Conservation (phyloP, 345 rosid species). For the Carallia brachiata region DNA sequence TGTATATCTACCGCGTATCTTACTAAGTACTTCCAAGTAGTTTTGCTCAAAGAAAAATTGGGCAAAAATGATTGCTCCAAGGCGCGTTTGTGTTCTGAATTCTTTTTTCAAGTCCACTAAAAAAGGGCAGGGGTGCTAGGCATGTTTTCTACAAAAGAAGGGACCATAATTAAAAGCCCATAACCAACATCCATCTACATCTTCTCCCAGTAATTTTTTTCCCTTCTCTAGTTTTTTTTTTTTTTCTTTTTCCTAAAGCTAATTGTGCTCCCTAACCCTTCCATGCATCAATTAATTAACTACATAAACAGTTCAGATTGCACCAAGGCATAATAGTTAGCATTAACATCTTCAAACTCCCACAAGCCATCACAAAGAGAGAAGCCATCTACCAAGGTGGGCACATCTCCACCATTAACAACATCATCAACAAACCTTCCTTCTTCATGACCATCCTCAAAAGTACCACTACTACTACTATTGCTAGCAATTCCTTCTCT, state of each 20-base stretch:
- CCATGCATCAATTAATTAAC: background rate
- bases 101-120: background rate
- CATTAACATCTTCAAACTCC: conserved; percentile 78
- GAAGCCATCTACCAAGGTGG: conserved; percentile 1
- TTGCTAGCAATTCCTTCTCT: conserved; percentile 14
- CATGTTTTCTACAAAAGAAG: background rate
- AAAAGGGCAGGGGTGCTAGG: background rate
- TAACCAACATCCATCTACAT: background rate
- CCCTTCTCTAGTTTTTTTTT: background rate
- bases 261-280: background rate
- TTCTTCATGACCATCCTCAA: conserved; percentile 14
- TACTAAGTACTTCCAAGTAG: too few species aligned
- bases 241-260: background rate
- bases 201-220: background rate
- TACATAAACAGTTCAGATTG: conserved; percentile 66
- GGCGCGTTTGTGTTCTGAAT: too few species aligned
- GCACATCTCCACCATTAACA: conserved; percentile 2
- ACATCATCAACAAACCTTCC: conserved; percentile 8
- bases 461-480: background rate
- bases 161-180: background rate
- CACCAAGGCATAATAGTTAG: conserved; percentile 56
- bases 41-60: too few species aligned
- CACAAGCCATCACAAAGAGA: conserved; percentile 54
- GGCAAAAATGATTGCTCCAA: too few species aligned
- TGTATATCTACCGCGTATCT: too few species aligned